Evolutionary conservation across 2,329 filamentous ascomycete genomes (phyloP).

Genomic region (Alternaria panax): DNA sequence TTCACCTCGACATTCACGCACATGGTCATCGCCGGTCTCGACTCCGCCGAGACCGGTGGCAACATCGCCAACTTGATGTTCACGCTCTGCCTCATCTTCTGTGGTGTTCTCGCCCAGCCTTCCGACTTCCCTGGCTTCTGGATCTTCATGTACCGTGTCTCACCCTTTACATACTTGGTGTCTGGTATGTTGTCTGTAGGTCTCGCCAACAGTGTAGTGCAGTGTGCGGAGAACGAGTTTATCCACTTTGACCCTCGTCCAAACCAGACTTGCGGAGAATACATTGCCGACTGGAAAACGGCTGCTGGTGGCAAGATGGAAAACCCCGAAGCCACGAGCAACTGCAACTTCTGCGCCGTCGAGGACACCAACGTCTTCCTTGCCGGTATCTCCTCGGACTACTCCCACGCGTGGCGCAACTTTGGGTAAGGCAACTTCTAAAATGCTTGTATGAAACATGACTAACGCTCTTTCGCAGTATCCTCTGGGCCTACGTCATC

Average conservation of each 20-base stretch:
- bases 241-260: conserved; percentile 69
- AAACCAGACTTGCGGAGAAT: conserved; percentile 53
- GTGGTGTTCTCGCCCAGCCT: conserved; percentile 73
- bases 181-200: conserved; percentile 74
- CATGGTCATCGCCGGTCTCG: conserved; percentile 77
- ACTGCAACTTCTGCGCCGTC: conserved; percentile 55
- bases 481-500: conserved; percentile 61
- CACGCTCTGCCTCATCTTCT: conserved; percentile 76
- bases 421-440: conserved; percentile 51
- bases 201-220: conserved; percentile 70
- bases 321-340: conserved; percentile 40
- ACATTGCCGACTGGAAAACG: conserved; percentile 47
- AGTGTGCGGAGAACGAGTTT: conserved; percentile 74
- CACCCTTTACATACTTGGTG: conserved; percentile 83
- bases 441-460: not conserved
- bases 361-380: conserved; percentile 55
- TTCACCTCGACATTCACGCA: conserved; percentile 84
- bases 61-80: conserved; percentile 80
- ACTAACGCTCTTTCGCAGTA: conserved; percentile 14
- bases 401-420: conserved; percentile 59
- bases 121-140: conserved; percentile 74
- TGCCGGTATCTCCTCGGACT: conserved; percentile 51
- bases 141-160: conserved; percentile 84
- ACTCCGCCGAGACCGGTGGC: conserved; percentile 75
- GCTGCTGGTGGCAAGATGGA: conserved; percentile 48